Evolutionary conservation across 768 basidiomycete genomes (phyloP).

Genomic region (Mycena capillaripes): DNA sequence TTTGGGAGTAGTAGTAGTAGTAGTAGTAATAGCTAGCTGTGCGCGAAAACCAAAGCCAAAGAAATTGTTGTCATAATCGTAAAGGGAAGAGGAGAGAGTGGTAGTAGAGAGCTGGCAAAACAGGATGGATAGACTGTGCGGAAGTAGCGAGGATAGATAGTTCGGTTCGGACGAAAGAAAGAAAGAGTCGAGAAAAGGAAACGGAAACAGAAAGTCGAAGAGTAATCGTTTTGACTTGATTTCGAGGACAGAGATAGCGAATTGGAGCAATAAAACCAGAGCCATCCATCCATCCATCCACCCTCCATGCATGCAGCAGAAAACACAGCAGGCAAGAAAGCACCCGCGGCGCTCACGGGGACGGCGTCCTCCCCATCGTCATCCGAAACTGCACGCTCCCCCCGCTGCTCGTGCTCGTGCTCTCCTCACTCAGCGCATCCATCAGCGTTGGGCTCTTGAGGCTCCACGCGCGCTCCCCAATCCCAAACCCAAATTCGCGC

Average conservation of each 20-base stretch:
- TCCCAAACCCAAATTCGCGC: conserved; percentile 51
- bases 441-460: conserved; percentile 26
- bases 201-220: neutral
- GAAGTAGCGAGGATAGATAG: conserved; percentile 34
- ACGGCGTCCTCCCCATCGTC: conserved; percentile 34
- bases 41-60: conserved; percentile 31
- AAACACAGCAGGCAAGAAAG: conserved; percentile 18
- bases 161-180: conserved; percentile 14
- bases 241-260: conserved; percentile 31
- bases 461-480: conserved; percentile 40
- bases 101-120: conserved; percentile 35
- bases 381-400: conserved; percentile 38
- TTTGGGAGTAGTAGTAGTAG: conserved; percentile 11
- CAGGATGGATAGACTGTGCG: conserved; percentile 34
- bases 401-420: conserved; percentile 31
- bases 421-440: conserved; percentile 25
- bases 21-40: conserved; percentile 33
- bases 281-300: conserved; percentile 21
- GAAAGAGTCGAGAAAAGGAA: neutral
- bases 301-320: conserved; percentile 1
- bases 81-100: neutral
- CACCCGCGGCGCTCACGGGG: conserved; percentile 6
- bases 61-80: conserved; percentile 12
- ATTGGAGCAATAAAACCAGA: conserved; percentile 25
- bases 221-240: conserved; percentile 15